Evolutionary conservation across 2,329 filamentous ascomycete genomes (phyloP), one percentile per base, ranked within the genome.

Genomic region (Niveomyces coronatus): DNA sequence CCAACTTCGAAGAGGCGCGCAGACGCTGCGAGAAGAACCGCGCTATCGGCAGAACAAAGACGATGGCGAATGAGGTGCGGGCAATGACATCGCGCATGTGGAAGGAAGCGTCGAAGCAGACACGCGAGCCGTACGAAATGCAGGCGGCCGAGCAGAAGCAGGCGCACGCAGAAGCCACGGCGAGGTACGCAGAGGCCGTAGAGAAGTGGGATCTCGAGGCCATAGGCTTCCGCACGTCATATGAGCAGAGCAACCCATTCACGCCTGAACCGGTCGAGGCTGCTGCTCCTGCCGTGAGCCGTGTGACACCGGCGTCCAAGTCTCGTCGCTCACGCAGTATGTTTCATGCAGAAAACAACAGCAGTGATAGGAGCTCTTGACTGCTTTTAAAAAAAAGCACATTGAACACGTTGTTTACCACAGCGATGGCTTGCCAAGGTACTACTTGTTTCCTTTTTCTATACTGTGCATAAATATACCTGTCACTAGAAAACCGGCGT

Each of bases 81-180:
- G 75, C 79, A 35, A 85, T 87, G 55, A 76, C 91, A 9, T 88
- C 88, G 19, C 81, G 82, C 53, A 88, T 91, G 79, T 98, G 91
- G 91, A 85, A 82, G 49, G 82, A 84, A 35, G 78, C 84, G 0
- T 61, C 70, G 2, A 68, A 76, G 5, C 82, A 83, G 31, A 72
- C 78, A 48, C 85, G 82, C 52, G 71, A 73, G 53, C 88, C 87
- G 1, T 96, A 84, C 52, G 72, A 88, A 34, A 79, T 86, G 19
- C 71, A 80, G 54, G 84, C 83, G 4, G 70, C 79, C 39, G 70
- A 70, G 37, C 81, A 85, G 47, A 88, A 88, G 55, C 67, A 71
- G 41, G 66, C 61, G 2, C 83, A 87, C 47, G 65, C 65, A 19
- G 65, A 68, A 26, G 70, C 70, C 6, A 53, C 82, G 38, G 67